Percentiles rank a stretch among this genome's conserved stretches.
Conservation (phyloP, 2,329 filamentous ascomycete species). For the Thyridium curvatum region DNA sequence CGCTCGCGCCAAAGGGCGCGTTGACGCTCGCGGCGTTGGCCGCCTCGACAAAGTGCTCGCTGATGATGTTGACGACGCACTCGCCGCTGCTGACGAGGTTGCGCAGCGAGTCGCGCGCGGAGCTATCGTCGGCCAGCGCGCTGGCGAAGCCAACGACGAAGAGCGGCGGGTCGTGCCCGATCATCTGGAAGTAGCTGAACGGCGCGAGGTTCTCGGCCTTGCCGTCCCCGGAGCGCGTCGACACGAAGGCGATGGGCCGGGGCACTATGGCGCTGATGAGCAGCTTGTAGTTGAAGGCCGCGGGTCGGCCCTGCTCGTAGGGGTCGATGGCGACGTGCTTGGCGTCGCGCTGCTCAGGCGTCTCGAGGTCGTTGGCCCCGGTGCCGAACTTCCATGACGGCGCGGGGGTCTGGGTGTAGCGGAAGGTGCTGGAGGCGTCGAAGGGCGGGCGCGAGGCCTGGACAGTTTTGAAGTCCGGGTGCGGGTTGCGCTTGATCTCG, state of each 20-base stretch:
- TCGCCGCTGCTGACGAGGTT: conserved; percentile 67
- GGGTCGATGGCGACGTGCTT: conserved; percentile 75
- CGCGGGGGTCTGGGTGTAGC: conserved; percentile 55
- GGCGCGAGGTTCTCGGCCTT: conserved; percentile 64
- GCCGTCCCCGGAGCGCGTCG: conserved; percentile 53
- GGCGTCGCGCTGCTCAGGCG: conserved; percentile 9
- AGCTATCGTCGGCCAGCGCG: conserved; percentile 37
- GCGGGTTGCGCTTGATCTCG: conserved; percentile 54
- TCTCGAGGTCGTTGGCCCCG: conserved; percentile 51
- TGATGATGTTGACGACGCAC: conserved; percentile 82
- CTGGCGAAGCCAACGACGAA: conserved; percentile 54
- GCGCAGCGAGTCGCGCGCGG: conserved; percentile 68
- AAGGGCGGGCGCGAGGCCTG: conserved; percentile 55
- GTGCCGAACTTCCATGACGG: conserved; percentile 60
- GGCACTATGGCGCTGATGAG: conserved; percentile 79
- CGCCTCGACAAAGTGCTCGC: conserved; percentile 78
- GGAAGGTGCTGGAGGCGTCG: conserved; percentile 39
- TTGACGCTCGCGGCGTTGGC: conserved; percentile 79
- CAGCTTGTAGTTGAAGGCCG: conserved; percentile 81
- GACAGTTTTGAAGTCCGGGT: conserved; percentile 69
- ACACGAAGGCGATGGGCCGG: conserved; percentile 67
- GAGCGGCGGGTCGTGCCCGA: conserved; percentile 77
- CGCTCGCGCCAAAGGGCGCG: conserved; percentile 66
- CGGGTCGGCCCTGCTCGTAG: conserved; percentile 60
- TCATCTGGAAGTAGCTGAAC: conserved; percentile 75